Percentiles rank a stretch among this genome's conserved stretches.
These are phyloP conservation scores for Hsuehochloa calcarea DNA, from an alignment of 176 grass and related monocot species.

Conservation along the genomic window DNA sequence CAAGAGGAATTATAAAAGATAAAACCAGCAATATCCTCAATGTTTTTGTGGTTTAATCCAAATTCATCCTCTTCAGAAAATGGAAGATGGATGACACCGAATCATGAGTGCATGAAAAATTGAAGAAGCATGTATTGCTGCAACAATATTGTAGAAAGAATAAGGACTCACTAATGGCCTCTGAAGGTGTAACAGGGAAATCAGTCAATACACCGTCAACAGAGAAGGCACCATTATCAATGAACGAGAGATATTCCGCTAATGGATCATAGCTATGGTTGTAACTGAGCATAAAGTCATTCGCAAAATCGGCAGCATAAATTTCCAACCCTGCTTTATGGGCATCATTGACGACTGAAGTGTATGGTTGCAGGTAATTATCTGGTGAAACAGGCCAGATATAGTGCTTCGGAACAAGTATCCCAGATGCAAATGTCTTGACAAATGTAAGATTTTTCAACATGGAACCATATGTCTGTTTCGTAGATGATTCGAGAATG, in stretches of 20 bases:
- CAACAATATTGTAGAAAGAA: neutral
- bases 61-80: neutral
- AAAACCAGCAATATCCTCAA: neutral
- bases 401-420: slow-evolving; percentile 86
- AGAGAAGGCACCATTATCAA: slow-evolving; percentile 84
- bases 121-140: neutral
- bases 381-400: slow-evolving; percentile 78
- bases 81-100: neutral
- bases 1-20: neutral
- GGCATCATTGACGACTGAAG: slow-evolving; percentile 71
- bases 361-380: slow-evolving; percentile 65
- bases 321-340: slow-evolving; percentile 85
- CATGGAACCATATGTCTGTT: slow-evolving; percentile 66
- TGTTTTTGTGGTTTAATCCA: neutral
- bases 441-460: slow-evolving; percentile 83
- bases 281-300: slow-evolving; percentile 71
- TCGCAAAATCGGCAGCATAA: slow-evolving; percentile 79
- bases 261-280: slow-evolving; percentile 89
- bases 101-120: neutral
- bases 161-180: slow-evolving; percentile 59
- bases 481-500: slow-evolving; percentile 60
- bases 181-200: slow-evolving; percentile 76
- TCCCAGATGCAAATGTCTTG: slow-evolving; percentile 86
- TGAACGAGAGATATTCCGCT: slow-evolving; percentile 67
- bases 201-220: slow-evolving; percentile 93